Percentiles rank a stretch among this genome's conserved stretches.
Evolutionary conservation across 2,329 filamentous ascomycete genomes (phyloP).

Genomic region (Diaporthe destruens): DNA sequence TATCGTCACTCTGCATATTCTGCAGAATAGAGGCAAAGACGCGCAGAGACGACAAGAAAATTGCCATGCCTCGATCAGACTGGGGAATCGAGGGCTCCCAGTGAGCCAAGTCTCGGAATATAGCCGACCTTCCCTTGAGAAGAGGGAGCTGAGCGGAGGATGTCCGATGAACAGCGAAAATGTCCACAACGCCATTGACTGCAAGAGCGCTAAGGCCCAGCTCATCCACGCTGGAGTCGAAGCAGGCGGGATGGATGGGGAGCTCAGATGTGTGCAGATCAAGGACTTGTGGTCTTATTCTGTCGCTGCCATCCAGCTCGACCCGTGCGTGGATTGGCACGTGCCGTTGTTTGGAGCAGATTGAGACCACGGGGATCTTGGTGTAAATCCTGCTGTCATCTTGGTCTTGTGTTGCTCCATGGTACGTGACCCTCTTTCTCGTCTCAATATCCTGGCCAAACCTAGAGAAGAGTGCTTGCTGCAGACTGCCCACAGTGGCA

Average conservation of each 20-base stretch:
- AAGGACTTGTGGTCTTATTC: constrained; percentile 5
- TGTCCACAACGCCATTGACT: constrained; percentile 8
- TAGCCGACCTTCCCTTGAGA: constrained; percentile 16
- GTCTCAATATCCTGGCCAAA: constrained; percentile 22
- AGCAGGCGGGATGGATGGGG: constrained; percentile 30
- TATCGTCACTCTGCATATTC: constrained; percentile 1
- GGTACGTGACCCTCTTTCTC: constrained; percentile 1
- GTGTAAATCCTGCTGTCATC: background rate
- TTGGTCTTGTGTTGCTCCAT: background rate
- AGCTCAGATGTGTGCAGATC: constrained; percentile 31
- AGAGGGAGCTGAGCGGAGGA: background rate
- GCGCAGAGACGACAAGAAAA: constrained; percentile 21
- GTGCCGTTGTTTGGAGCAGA: constrained; percentile 33
- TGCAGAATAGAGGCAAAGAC: constrained; percentile 21
- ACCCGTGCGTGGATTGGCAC: background rate
- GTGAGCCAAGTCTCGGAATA: constrained; percentile 18
- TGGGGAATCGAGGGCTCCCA: constrained; percentile 15
- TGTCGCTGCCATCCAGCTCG: background rate
- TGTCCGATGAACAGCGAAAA: constrained; percentile 17
- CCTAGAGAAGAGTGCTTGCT: background rate
- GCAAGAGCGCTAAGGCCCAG: constrained; percentile 6
- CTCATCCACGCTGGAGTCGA: background rate
- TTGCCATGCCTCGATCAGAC: constrained; percentile 29
- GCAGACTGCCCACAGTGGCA: constrained; percentile 2
- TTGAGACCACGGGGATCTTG: constrained; percentile 19